Evolutionary conservation across 2,329 filamentous ascomycete species (phyloP), one percentile per base, ranked within the genome.

Genomic region (Aureobasidium sp.): DNA sequence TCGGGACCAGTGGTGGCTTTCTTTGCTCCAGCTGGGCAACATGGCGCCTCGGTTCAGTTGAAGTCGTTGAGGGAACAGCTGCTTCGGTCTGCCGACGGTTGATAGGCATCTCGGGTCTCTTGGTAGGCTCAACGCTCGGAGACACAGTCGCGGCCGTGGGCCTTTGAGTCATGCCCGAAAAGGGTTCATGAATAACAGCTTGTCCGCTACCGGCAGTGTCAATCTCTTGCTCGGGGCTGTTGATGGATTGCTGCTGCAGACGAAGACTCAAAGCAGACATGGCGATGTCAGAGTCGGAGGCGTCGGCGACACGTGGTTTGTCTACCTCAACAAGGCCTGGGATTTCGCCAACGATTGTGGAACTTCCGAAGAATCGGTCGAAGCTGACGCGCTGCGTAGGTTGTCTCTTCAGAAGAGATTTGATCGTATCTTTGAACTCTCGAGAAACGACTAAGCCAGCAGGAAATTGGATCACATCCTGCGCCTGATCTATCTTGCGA

Each of bases 311-410:
- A 32, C 67, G 66, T n/a, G 69, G 67, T 50, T 66, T 64, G 62
- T 75, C 73, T 62, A 96, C 90, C 46, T 87, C 88, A 7, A 91
- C 86, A 34, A 96, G 78, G 6, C 88, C 89, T 0, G 91, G 91
- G 68, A 97, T 97, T 3, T 87, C 83, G 23, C 82, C 83, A 13
- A 83, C 84, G 58, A 96, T 84, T 34, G 94, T 86, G 34, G 82
- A 76, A 70, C 93, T 87, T 17, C 78, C 79, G 75, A 97, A 97
- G 72, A 97, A 94, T 66, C 88, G 85, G 57, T 90, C 86, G 68
- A 97, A 97, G 62, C 85, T 89, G 73, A 96, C 83, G 63, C 94
- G 84, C 73, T 96, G 90, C 5, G 90, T 85, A 0, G 94, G 91
- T 64, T 87, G 93, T 63, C 90, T 86, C 78, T 93, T 97, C 66